Evolutionary conservation across 1,284 basidiomycete genomes (phyloP), one percentile per base, ranked within the genome.

Genomic region (Fomes fomentarius): DNA sequence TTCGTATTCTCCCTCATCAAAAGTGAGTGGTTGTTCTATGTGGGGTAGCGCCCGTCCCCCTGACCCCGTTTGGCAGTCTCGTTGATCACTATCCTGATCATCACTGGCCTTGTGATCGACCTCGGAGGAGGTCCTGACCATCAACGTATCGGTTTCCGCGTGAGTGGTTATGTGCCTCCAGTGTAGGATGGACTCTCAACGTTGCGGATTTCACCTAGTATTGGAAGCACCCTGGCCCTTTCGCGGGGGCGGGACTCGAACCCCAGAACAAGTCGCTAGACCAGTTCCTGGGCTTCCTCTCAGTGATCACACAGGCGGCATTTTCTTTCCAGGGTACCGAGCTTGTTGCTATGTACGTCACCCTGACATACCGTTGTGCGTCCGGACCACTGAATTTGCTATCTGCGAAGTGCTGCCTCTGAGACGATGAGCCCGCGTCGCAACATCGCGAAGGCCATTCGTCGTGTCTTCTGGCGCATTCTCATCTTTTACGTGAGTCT

Each of bases 281-380:
- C 62, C 76, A 82, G 21, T 93, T 88, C 76, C 76, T 92, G 22
- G 89, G 77, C 15, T 81, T 93, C 63, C 72, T 91, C 49, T 77
- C 74, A 51, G 84, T 86, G 22, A 70, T 93, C 44, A 82, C 91
- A 21, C 89, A 91, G 67, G 90, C 92, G 11, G 88, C 86, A 2
- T 95, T 93, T 77, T 91, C 89, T 2, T 91, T 88, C 77, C 84
- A 91, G 66, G 91, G 89, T 30, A 88, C 93, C 74, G 93, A 95
- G 65, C 78, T 94, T 56, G 87, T 94, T 46, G 88, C 88, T 7
- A 83, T 91, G 76, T 88, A 56, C 69, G 83, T 66, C 65, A 66
- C 60, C 63, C 42, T 44, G 9, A n/a, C 1, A 34, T 19, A 22
- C n/a, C n/a, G n/a, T n/a, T n/a, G 5, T 19, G 25, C 11, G 6